Conservation (phyloP, 1,284 basidiomycete genomes). For the Sphaerobolus stellatus region DNA sequence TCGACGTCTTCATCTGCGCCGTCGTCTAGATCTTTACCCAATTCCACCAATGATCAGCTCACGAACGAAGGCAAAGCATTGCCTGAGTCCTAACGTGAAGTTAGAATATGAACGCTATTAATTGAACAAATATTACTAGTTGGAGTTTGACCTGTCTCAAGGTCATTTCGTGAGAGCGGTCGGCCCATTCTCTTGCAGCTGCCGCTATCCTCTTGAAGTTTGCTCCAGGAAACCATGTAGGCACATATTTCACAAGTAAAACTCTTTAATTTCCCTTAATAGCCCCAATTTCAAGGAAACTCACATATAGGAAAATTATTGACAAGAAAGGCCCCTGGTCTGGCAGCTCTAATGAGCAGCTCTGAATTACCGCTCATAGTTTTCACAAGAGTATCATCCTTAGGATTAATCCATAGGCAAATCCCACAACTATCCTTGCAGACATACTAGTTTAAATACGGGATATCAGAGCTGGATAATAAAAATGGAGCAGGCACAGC, state of each 20-base stretch:
- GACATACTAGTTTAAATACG: background rate
- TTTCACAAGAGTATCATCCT: slow-evolving; percentile 36
- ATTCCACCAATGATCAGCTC: background rate
- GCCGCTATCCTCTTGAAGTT: slow-evolving; percentile 31
- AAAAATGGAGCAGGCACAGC: background rate
- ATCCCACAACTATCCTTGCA: slow-evolving; percentile 24
- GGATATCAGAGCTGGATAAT: background rate
- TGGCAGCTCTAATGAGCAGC: slow-evolving; percentile 39
- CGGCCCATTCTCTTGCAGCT: background rate
- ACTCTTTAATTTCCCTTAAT: background rate
- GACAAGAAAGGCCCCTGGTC: slow-evolving; percentile 39
- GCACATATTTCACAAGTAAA: slow-evolving; percentile 33
- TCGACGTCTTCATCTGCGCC: slow-evolving; percentile 5
- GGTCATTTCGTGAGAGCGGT: background rate
- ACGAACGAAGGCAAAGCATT: slow-evolving; percentile 8
- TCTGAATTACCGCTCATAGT: slow-evolving; percentile 43
- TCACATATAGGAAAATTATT: slow-evolving; percentile 35
- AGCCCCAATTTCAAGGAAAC: background rate
- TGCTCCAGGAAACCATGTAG: slow-evolving; percentile 37
- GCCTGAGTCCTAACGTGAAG: background rate
- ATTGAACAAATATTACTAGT: background rate
- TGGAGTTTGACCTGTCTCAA: slow-evolving; percentile 1
- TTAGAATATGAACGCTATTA: background rate
- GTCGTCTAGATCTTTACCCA: background rate
- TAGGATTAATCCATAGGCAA: slow-evolving; percentile 35